Evolutionary conservation across 371 early-diverging fungal genomes (phyloP).

Genomic region (Fennellomyces sp.): DNA sequence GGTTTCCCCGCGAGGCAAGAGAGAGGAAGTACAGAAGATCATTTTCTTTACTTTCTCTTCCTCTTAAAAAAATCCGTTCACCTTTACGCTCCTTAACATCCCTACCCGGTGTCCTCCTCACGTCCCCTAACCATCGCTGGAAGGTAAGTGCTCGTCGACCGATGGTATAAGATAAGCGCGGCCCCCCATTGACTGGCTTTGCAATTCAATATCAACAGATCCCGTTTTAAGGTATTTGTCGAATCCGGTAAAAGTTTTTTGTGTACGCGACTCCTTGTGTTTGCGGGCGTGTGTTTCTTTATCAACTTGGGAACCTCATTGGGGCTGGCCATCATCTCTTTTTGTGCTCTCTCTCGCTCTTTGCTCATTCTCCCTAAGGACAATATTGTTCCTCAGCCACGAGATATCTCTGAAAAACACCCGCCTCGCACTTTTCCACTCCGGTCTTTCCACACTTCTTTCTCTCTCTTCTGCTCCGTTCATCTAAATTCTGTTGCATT

Average conservation of each 20-base stretch:
- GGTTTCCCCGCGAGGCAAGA: neutral
- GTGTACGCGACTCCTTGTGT: neutral
- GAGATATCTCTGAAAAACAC: constrained; percentile 7
- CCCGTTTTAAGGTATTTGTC: neutral
- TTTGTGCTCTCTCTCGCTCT: neutral
- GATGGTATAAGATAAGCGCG: too few species aligned
- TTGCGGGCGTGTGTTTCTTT: neutral
- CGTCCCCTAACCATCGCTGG: too few species aligned
- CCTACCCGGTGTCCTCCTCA: too few species aligned
- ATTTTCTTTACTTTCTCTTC: neutral
- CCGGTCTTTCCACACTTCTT: neutral
- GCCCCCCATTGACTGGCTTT: too few species aligned
- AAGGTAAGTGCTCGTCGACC: too few species aligned
- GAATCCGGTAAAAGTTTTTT: neutral
- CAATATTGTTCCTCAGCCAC: constrained; percentile 5
- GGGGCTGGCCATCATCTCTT: neutral
- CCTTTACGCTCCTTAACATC: constrained; percentile 10
- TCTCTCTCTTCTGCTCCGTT: neutral
- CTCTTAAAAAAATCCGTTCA: neutral
- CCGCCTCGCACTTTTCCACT: constrained; percentile 5
- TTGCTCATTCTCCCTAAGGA: neutral
- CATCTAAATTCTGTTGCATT: neutral
- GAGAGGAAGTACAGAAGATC: neutral
- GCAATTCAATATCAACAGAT: neutral
- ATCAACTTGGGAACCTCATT: too few species aligned